Evolutionary conservation across 805 yeast species (phyloP).

Genomic region (Lipomyces chichibuensis): DNA sequence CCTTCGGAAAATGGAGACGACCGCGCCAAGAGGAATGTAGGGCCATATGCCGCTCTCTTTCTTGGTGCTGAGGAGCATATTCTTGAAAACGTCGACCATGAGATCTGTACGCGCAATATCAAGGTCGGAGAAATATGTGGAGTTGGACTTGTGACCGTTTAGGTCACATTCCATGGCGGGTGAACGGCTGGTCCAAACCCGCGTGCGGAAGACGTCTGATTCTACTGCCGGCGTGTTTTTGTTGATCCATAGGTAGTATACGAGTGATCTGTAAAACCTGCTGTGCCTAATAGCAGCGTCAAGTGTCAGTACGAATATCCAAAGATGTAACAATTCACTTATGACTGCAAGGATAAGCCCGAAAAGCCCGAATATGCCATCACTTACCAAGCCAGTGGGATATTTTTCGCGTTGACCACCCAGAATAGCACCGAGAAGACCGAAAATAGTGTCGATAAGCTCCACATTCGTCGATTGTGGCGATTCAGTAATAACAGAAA

Average conservation of each 20-base stretch:
- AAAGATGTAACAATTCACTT: neutral
- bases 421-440: conserved; percentile 21
- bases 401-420: conserved; percentile 25
- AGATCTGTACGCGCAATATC: conserved; percentile 76
- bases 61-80: conserved; percentile 53
- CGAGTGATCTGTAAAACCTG: conserved; percentile 28
- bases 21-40: conserved; percentile 77
- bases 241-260: conserved; percentile 18
- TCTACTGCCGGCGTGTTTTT: conserved; percentile 11
- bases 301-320: neutral
- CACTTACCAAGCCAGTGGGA: conserved; percentile 33
- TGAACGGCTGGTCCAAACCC: conserved; percentile 56
- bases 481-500: neutral
- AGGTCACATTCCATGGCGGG: conserved; percentile 83
- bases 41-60: conserved; percentile 51
- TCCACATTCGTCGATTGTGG: conserved; percentile 14
- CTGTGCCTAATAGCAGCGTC: conserved; percentile 21
- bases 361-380: neutral
- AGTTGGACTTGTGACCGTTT: conserved; percentile 84
- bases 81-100: conserved; percentile 60
- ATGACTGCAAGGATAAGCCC: neutral
- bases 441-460: conserved; percentile 21
- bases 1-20: conserved; percentile 65
- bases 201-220: conserved; percentile 38
- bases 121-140: conserved; percentile 79